Evolutionary conservation across 345 rosid genomes (phyloP).

Genomic region (Lenwebbia sp.): DNA sequence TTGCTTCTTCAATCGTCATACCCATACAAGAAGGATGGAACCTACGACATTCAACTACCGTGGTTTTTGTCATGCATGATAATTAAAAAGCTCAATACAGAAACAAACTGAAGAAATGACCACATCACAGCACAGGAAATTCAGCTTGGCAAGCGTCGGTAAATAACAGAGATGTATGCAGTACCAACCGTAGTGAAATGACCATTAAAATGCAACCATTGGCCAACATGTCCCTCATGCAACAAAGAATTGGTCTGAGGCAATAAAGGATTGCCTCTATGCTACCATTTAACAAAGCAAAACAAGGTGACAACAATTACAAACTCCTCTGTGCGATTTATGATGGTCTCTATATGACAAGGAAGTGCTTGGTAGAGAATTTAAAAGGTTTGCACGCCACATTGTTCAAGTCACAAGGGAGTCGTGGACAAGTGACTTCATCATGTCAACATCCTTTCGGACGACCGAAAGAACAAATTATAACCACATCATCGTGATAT

Average conservation of each 20-base stretch:
- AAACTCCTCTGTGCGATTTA: neutral
- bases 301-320: neutral
- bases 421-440: neutral
- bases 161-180: neutral
- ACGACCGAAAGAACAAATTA: neutral
- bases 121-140: neutral
- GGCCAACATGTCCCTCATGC: neutral
- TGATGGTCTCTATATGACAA: neutral
- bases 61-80: neutral
- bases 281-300: neutral
- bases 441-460: neutral
- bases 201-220: neutral
- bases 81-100: neutral
- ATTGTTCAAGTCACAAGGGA: neutral
- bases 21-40: slow-evolving; percentile 87
- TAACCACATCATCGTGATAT: neutral
- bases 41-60: slow-evolving; percentile 19
- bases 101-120: neutral
- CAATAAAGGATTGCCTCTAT: neutral
- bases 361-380: neutral
- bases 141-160: neutral
- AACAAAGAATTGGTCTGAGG: neutral
- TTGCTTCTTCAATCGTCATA: slow-evolving; percentile 72
- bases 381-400: neutral
- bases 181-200: neutral